phyloP scores from a whole-genome alignment of 1,139 yeast species.

The Candida sanyaensis region DNA sequence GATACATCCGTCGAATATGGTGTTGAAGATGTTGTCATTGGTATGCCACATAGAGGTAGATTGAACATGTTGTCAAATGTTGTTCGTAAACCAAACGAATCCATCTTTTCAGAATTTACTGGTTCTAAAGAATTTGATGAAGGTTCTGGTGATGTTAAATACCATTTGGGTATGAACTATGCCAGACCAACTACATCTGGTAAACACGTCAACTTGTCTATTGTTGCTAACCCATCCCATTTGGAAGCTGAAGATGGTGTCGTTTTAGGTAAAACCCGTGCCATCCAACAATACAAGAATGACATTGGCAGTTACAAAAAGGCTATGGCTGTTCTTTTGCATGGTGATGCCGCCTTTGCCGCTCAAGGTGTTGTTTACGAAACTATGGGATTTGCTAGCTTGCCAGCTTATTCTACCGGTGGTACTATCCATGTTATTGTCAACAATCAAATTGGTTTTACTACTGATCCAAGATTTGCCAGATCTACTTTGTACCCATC shows the following conservation, averaged over 20 bases:
- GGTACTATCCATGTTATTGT: conserved; percentile 96
- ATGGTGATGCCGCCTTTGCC: conserved; percentile 99
- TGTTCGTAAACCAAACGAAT: conserved; percentile 97
- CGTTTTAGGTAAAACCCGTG: conserved; percentile 96
- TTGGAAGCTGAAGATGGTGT: conserved; percentile 99
- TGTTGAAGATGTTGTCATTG: conserved; percentile 93
- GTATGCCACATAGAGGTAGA: conserved; percentile 99
- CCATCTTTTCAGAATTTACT: conserved; percentile 92
- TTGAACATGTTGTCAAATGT: conserved; percentile 96
- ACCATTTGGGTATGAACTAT: conserved; percentile 99
- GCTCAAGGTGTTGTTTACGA: conserved; percentile 99
- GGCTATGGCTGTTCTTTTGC: conserved; percentile 90
- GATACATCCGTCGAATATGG: conserved; percentile 94
- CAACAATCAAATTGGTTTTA: conserved; percentile 98
- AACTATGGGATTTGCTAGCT: conserved; percentile 90
- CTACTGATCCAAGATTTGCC: conserved; percentile 97
- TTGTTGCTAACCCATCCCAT: conserved; percentile 99
- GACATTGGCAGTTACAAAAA: conserved; percentile 81
- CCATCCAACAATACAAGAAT: conserved; percentile 87
- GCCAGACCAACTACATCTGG: conserved; percentile 99
- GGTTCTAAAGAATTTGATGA: conserved; percentile 85
- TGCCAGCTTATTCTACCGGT: conserved; percentile 97
- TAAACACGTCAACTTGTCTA: conserved; percentile 89
- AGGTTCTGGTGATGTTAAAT: conserved; percentile 99
- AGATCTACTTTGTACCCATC: conserved; percentile 98